Evolutionary conservation across 106 monocot species (phyloP).

Genomic region (Agapanthus africanus): DNA sequence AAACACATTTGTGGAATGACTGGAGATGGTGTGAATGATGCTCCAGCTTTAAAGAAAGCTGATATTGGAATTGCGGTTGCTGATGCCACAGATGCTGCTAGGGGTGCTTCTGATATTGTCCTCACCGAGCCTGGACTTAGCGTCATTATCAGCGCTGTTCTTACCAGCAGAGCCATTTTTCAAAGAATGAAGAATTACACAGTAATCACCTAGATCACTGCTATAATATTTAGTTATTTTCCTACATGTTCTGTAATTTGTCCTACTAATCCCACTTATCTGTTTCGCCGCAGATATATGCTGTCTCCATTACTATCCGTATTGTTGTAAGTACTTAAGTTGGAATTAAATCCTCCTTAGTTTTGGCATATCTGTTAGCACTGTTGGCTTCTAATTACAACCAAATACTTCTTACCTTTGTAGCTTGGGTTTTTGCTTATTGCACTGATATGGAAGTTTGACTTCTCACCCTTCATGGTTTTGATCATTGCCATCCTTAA

Average conservation of each 20-base stretch:
- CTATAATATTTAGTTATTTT: not conserved
- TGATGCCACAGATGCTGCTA: constrained; percentile 25
- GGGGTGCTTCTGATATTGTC: constrained; percentile 25
- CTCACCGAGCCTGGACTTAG: constrained; percentile 30
- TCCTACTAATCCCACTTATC: not conserved
- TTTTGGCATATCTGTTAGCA: not conserved
- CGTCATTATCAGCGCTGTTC: constrained; percentile 27
- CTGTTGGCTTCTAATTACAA: not conserved
- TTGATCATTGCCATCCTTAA: constrained; percentile 93
- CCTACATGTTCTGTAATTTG: no score
- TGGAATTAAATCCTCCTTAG: not conserved
- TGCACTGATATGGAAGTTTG: constrained; percentile 89
- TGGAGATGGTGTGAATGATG: constrained; percentile 28
- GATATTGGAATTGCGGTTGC: constrained; percentile 19
- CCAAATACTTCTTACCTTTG: constrained; percentile 4
- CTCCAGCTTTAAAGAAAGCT: constrained; percentile 26
- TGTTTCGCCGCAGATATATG: constrained; percentile 60
- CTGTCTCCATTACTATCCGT: constrained; percentile 93
- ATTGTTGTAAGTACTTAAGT: constrained; percentile 69
- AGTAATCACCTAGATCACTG: not conserved
- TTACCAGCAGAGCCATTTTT: constrained; percentile 25
- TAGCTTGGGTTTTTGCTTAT: constrained; percentile 89
- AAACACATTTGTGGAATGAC: constrained; percentile 31
- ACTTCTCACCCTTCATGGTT: constrained; percentile 98
- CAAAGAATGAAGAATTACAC: constrained; percentile 31